Base-by-base conservation (phyloP, 2,329 filamentous ascomycete genomes). In the Venturia effusa region DNA sequence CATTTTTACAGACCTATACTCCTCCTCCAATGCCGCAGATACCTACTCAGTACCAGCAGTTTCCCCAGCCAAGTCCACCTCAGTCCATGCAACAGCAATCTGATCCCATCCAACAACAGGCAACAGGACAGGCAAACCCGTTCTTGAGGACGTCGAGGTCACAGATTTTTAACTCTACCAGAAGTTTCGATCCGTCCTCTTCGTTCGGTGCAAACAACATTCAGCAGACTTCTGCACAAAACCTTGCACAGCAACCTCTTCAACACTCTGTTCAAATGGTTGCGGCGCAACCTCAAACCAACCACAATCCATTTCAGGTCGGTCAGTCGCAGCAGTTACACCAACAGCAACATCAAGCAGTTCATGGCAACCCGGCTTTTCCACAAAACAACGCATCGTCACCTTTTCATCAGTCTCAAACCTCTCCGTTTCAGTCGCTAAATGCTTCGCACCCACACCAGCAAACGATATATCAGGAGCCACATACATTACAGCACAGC, bases 101-200 rank as follows among this genome's bases (percentile, higher is more conserved):
- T 10, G 43, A 61, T 13, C 45, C 41, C 27, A 40, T 55, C 61
- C 68, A 70, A 8, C 71, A 65, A 32, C 54, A 66, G 32, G 24
- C 61, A 1, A 41, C 43, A 37, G 63, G 40, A 24, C 63, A 32
- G 37, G 30, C 71, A 40, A 78, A 79, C 66, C 76, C 77, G 13
- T 81, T 81, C 67, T 68, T 81, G 24, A 75, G 76, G 62, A 73
- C 72, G 2, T 70, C 75, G 2, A 70, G 71, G 64, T 78, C 75
- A 57, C 78, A 80, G 65, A 74, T 74, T 37, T 79, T 79, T 64
- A 67, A 74, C 10, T 68, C 76, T 59, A 61, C 67, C 24, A 64
- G 61, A 32, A 39, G 62, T 15, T 67, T 66, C 43, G 65, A 62
- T 55, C 30, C 34, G 27, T 40, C 39, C 0, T 27, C 34, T 22